phyloP scores from a whole-genome alignment of 139 green algal genomes.

The Penium margaritaceum region DNA sequence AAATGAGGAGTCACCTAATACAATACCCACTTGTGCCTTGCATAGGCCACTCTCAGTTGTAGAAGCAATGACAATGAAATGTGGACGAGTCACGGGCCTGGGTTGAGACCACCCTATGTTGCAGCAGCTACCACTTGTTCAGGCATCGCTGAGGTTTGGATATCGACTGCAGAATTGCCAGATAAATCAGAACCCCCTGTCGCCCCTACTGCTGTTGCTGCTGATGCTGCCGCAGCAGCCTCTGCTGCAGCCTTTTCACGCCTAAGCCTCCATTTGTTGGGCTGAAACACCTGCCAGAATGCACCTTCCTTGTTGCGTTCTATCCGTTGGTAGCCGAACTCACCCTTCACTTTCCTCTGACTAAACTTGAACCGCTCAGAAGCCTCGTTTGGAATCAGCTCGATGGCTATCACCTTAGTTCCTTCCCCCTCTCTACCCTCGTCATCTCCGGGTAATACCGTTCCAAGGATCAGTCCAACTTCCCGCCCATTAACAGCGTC shows the following conservation, averaged over 20 bases:
- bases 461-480: conserved; percentile 7
- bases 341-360: neutral
- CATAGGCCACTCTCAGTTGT: too few species aligned
- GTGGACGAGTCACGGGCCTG: too few species aligned
- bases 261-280: conserved; percentile 22
- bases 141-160: too few species aligned
- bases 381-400: conserved; percentile 6
- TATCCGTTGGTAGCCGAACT: conserved; percentile 16
- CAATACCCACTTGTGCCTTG: too few species aligned
- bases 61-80: too few species aligned
- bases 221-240: conserved; percentile 5
- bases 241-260: neutral
- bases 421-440: neutral
- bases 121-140: too few species aligned
- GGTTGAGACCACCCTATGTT: too few species aligned
- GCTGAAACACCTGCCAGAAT: conserved; percentile 31
- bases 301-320: conserved; percentile 14
- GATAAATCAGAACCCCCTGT: too few species aligned
- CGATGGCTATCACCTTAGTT: conserved; percentile 7
- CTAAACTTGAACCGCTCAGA: neutral
- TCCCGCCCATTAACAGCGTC: conserved; percentile 27
- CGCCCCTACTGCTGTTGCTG: too few species aligned
- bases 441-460: too few species aligned
- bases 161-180: too few species aligned
- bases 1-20: too few species aligned